These are phyloP conservation scores for Sugiyamaella qingdaonensis DNA, from an alignment of 805 yeast species.

Conservation along the genomic window DNA sequence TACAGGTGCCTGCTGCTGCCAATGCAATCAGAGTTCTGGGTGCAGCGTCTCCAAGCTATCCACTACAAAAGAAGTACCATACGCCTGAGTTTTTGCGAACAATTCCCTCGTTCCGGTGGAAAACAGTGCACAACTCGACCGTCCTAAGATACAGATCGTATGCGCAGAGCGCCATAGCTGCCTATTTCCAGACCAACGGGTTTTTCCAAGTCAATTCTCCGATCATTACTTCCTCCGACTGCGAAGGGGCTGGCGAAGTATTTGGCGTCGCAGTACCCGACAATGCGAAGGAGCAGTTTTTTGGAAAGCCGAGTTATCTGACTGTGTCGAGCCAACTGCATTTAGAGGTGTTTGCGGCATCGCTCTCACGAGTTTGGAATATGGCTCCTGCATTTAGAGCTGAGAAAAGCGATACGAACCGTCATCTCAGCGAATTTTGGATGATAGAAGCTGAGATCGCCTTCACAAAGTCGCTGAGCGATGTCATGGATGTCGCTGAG, in stretches of 20 bases:
- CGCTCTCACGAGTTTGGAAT: conserved; percentile 81
- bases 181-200: conserved; percentile 49
- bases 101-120: conserved; percentile 74
- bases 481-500: conserved; percentile 65
- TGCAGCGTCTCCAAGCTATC: conserved; percentile 57
- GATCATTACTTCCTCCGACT: conserved; percentile 78
- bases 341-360: conserved; percentile 71
- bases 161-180: conserved; percentile 50
- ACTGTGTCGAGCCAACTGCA: conserved; percentile 94
- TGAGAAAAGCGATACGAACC: conserved; percentile 81
- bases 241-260: conserved; percentile 97
- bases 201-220: conserved; percentile 84
- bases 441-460: conserved; percentile 92
- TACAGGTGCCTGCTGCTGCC: conserved; percentile 37
- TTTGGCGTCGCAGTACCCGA: conserved; percentile 50
- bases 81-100: conserved; percentile 62
- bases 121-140: conserved; percentile 61
- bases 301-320: conserved; percentile 52
- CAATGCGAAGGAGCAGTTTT: conserved; percentile 35
- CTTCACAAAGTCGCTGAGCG: conserved; percentile 49
- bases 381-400: conserved; percentile 92
- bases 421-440: conserved; percentile 95
- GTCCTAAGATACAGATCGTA: conserved; percentile 69
- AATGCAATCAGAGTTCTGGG: conserved; percentile 51
- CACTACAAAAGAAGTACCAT: conserved; percentile 78